These are phyloP conservation scores for Suillus occidentalis DNA, from an alignment of 768 basidiomycete genomes.

Conservation along the genomic window DNA sequence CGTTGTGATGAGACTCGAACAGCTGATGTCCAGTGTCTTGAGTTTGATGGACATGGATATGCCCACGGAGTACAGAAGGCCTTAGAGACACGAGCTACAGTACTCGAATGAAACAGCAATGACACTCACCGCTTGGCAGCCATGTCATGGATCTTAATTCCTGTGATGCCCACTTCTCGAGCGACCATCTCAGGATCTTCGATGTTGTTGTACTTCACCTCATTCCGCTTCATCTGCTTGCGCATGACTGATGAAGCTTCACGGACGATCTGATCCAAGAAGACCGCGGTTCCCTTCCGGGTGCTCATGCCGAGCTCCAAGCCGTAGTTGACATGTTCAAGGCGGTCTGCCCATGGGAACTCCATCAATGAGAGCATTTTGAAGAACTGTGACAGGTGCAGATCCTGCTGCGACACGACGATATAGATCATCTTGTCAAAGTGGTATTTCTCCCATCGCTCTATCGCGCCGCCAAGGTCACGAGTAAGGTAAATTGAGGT, in stretches of 20 bases:
- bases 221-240: too few relatives aligned
- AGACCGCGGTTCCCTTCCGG: conserved; percentile 90
- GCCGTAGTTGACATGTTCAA: conserved; percentile 90
- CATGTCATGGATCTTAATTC: conserved; percentile 98
- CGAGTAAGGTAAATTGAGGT: conserved; percentile 94
- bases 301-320: conserved; percentile 95
- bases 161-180: too few relatives aligned
- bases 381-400: conserved; percentile 91
- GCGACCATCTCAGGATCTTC: too few relatives aligned
- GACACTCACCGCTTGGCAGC: conserved; percentile 76
- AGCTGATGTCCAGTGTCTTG: too few relatives aligned
- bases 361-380: conserved; percentile 89
- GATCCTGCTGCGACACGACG: conserved; percentile 81
- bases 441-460: conserved; percentile 89
- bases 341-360: conserved; percentile 78
- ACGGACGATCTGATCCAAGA: too few relatives aligned
- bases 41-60: too few relatives aligned
- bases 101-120: background rate
- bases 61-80: too few relatives aligned
- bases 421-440: conserved; percentile 95
- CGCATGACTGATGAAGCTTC: too few relatives aligned
- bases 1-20: too few relatives aligned
- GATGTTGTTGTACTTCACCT: too few relatives aligned
- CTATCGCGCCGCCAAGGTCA: conserved; percentile 91
- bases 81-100: too few relatives aligned